A percentile compares a stretch with the other conserved stretches of the same genome.
Evolutionary conservation across 768 basidiomycete species (phyloP).

Genomic region (Daedalea quercina): DNA sequence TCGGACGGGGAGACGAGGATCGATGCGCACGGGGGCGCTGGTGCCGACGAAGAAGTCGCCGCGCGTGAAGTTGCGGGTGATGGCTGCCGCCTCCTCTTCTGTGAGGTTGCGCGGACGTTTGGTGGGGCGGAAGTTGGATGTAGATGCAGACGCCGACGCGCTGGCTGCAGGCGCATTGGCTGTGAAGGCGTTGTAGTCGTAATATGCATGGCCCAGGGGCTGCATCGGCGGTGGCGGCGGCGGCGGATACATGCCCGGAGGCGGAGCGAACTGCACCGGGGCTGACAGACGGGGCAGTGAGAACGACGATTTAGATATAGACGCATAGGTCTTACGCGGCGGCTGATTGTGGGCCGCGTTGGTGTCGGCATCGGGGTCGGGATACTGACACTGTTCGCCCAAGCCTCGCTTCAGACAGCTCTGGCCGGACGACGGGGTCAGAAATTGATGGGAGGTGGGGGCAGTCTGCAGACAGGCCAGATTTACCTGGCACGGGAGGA

Average conservation of each 20-base stretch:
- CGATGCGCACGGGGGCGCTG: constrained; percentile 78
- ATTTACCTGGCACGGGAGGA: constrained; percentile 78
- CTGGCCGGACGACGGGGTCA: constrained; percentile 28
- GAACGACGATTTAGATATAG: constrained; percentile 15
- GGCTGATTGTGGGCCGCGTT: constrained; percentile 15
- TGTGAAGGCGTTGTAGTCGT: constrained; percentile 52
- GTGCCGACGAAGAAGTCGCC: constrained; percentile 80
- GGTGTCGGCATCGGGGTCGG: constrained; percentile 54
- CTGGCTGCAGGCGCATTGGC: constrained; percentile 36
- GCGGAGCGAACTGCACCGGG: constrained; percentile 30
- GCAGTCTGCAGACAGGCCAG: constrained; percentile 15
- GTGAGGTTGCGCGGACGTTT: constrained; percentile 77
- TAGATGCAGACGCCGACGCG: constrained; percentile 48
- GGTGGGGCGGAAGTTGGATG: constrained; percentile 72
- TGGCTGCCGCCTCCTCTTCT: constrained; percentile 78
- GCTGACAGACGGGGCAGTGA: constrained; percentile 11
- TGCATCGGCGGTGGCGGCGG: constrained; percentile 33
- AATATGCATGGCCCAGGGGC: constrained; percentile 52
- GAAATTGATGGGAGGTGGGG: background rate
- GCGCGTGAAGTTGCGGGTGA: constrained; percentile 74
- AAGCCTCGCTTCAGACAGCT: constrained; percentile 80
- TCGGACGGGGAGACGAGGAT: constrained; percentile 72
- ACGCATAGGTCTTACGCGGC: constrained; percentile 8
- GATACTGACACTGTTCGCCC: constrained; percentile 64
- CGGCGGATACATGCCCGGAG: constrained; percentile 21